These are phyloP conservation scores for Mycena latifolia DNA, from an alignment of 768 basidiomycete genomes.

Conservation along the genomic window DNA sequence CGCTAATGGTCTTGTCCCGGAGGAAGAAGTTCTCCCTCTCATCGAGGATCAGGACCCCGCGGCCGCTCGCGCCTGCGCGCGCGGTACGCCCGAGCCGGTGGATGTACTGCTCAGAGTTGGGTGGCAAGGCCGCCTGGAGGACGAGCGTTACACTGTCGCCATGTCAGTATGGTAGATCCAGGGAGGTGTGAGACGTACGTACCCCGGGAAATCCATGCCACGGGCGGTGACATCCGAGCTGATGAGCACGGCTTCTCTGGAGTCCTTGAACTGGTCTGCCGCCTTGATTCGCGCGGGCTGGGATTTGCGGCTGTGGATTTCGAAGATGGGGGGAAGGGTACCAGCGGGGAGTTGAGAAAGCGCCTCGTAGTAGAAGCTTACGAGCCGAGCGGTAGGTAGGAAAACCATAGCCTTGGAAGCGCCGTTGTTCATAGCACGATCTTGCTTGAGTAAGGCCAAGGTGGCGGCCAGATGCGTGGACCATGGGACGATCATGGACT, in stretches of 20 bases:
- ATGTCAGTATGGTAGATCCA: neutral
- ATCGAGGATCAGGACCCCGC: conserved; percentile 68
- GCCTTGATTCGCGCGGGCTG: conserved; percentile 63
- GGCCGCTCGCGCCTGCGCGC: conserved; percentile 75
- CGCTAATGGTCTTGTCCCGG: conserved; percentile 48
- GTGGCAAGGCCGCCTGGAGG: conserved; percentile 74
- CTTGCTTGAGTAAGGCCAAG: conserved; percentile 53
- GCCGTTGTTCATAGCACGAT: conserved; percentile 44
- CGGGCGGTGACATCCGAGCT: conserved; percentile 72
- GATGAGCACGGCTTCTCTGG: conserved; percentile 59
- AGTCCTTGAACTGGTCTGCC: conserved; percentile 61
- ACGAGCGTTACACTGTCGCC: conserved; percentile 66
- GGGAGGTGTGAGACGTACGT: conserved; percentile 30
- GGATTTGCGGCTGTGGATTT: conserved; percentile 70
- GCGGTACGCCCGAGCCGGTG: conserved; percentile 86
- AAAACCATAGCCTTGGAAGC: conserved; percentile 68
- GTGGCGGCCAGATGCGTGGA: conserved; percentile 55
- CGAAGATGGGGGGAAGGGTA: conserved; percentile 53
- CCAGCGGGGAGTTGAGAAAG: conserved; percentile 29
- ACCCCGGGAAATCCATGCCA: conserved; percentile 78
- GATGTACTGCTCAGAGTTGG: conserved; percentile 81
- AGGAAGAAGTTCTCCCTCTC: conserved; percentile 66
- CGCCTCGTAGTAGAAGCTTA: conserved; percentile 34
- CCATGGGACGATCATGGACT: conserved; percentile 56
- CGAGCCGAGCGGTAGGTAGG: conserved; percentile 70